Evolutionary conservation across 2,329 filamentous ascomycete genomes (phyloP).

Genomic region (Alternaria brassicae): DNA sequence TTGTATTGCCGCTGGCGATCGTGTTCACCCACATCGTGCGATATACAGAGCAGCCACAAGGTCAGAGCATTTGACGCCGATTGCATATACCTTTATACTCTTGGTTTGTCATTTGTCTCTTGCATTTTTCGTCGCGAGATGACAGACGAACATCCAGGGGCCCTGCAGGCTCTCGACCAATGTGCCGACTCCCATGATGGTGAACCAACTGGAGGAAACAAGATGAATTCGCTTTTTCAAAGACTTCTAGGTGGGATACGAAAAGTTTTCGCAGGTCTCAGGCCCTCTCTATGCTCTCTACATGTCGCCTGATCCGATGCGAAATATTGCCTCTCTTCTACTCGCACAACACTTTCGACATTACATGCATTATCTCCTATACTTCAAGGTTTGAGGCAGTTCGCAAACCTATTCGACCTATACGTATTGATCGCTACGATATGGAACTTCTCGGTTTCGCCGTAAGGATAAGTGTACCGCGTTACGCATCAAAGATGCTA

Average conservation of each 20-base stretch:
- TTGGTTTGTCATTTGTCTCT: no score
- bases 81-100: no score
- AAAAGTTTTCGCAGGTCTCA: not conserved
- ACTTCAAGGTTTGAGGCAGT: not conserved
- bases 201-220: not conserved
- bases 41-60: not conserved
- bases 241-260: not conserved
- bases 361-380: not conserved
- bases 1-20: not conserved
- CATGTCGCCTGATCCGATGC: not conserved
- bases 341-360: not conserved
- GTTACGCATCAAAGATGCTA: constrained; percentile 28
- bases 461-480: not conserved
- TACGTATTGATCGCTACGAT: not conserved
- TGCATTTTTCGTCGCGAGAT: no score
- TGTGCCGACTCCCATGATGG: not conserved
- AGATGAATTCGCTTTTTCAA: not conserved
- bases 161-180: not conserved
- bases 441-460: not conserved
- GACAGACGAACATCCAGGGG: no score
- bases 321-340: not conserved
- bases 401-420: not conserved
- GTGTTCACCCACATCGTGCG: not conserved
- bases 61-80: not conserved
- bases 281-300: not conserved